Evolutionary conservation across 768 basidiomycete genomes (phyloP).

Genomic region (Macrolepiota dolichaula): DNA sequence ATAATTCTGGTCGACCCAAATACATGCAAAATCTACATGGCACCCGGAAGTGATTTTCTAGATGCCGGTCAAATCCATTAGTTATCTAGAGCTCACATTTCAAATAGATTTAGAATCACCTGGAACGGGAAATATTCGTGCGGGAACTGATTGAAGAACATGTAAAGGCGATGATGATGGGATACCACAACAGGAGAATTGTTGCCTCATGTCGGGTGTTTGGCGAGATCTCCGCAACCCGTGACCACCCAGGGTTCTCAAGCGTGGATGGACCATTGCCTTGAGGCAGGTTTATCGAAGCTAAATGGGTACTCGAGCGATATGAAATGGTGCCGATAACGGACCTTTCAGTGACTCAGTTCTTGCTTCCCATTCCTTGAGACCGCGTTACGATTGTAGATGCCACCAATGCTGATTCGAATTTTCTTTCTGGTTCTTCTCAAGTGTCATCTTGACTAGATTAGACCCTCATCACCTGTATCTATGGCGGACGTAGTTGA

Average conservation of each 20-base stretch:
- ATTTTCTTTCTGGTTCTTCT: too few species aligned
- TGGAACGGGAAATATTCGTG: not conserved
- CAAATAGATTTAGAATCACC: not conserved
- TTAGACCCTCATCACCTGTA: too few species aligned
- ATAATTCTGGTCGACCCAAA: not conserved
- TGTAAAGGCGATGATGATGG: not conserved
- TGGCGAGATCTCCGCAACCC: constrained; percentile 3
- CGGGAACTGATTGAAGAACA: not conserved
- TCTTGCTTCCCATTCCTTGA: not conserved
- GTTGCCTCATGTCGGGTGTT: constrained; percentile 3
- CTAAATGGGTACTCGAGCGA: not conserved
- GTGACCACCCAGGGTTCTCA: constrained; percentile 8
- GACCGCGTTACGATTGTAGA: not conserved
- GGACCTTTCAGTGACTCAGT: constrained; percentile 1
- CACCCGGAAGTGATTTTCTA: not conserved
- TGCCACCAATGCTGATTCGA: not conserved
- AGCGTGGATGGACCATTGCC: not conserved
- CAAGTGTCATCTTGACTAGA: too few species aligned
- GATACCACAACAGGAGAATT: not conserved
- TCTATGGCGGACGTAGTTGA: too few species aligned
- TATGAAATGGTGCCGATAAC: not conserved
- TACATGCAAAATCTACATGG: not conserved
- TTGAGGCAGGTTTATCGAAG: constrained; percentile 3
- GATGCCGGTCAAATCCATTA: not conserved
- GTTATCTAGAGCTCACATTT: not conserved